These are phyloP conservation scores for Huntiella decipiens DNA, from an alignment of 2,329 filamentous ascomycete genomes.

Conservation along the genomic window DNA sequence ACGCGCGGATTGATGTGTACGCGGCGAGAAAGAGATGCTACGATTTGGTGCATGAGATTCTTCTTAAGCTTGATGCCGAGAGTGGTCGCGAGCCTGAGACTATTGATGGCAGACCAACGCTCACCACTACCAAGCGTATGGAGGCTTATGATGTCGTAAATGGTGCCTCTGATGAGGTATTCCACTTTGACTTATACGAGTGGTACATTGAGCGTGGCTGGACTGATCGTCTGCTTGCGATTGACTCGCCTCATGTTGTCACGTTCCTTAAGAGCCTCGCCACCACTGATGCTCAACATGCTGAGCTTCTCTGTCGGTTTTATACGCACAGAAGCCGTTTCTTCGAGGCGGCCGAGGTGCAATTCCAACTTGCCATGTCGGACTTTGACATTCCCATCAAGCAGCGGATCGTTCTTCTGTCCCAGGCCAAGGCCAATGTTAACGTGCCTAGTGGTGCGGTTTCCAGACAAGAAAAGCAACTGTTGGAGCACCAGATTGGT, in stretches of 20 bases:
- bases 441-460: conserved; percentile 64
- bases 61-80: conserved; percentile 56
- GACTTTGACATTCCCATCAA: conserved; percentile 62
- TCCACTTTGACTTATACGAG: conserved; percentile 90
- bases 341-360: conserved; percentile 73
- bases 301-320: conserved; percentile 83
- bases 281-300: conserved; percentile 51
- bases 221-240: conserved; percentile 68
- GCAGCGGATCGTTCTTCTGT: conserved; percentile 74
- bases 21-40: conserved; percentile 63
- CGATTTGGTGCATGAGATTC: conserved; percentile 65
- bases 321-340: conserved; percentile 71
- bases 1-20: conserved; percentile 50
- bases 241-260: conserved; percentile 69
- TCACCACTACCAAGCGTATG: conserved; percentile 57
- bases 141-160: conserved; percentile 89
- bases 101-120: conserved; percentile 58
- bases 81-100: conserved; percentile 50
- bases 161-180: conserved; percentile 74
- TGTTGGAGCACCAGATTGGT: conserved; percentile 65
- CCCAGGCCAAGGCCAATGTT: conserved; percentile 78
- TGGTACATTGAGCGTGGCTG: conserved; percentile 83
- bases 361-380: conserved; percentile 68
- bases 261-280: conserved; percentile 70
- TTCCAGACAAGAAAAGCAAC: conserved; percentile 62